phyloP scores from a whole-genome alignment of 1,139 yeast species.

The Candida frijolesensis region DNA sequence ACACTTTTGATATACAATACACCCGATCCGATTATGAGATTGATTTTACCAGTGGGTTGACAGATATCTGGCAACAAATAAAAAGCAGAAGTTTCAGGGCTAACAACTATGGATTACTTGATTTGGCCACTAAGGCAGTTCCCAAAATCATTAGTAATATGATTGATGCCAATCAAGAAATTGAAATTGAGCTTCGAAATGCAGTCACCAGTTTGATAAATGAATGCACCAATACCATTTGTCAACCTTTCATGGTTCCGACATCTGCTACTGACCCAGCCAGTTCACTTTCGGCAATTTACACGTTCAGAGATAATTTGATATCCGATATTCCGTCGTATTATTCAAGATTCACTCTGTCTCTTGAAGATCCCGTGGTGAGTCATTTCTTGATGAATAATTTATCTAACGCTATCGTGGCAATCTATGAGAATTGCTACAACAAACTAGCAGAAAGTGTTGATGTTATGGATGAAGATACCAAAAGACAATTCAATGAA shows the following conservation, averaged over 20 bases:
- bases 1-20: slow-evolving; percentile 79
- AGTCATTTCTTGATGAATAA: slow-evolving; percentile 36
- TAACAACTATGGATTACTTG: slow-evolving; percentile 50
- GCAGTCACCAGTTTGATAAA: slow-evolving; percentile 64
- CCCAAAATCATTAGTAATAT: slow-evolving; percentile 85
- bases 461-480: slow-evolving; percentile 15
- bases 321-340: slow-evolving; percentile 57
- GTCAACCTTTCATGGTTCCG: slow-evolving; percentile 30
- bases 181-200: slow-evolving; percentile 71
- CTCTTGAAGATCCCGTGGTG: slow-evolving; percentile 42
- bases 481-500: slow-evolving; percentile 27
- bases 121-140: slow-evolving; percentile 66
- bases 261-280: no score
- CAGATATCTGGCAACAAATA: slow-evolving; percentile 55
- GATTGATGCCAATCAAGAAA: slow-evolving; percentile 82
- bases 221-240: slow-evolving; percentile 38
- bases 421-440: slow-evolving; percentile 37
- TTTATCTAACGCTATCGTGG: slow-evolving; percentile 30
- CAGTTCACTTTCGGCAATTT: slow-evolving; percentile 25
- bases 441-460: slow-evolving; percentile 20
- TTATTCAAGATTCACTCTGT: slow-evolving; percentile 50
- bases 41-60: slow-evolving; percentile 75
- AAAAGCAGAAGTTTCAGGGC: slow-evolving; percentile 36
- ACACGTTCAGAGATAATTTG: slow-evolving; percentile 50
- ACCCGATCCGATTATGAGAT: slow-evolving; percentile 71